A percentile compares a stretch with the other conserved stretches of the same genome.
phyloP scores from a whole-genome alignment of 192 early-diverging fungal genomes.

The Coemansia sp. region DNA sequence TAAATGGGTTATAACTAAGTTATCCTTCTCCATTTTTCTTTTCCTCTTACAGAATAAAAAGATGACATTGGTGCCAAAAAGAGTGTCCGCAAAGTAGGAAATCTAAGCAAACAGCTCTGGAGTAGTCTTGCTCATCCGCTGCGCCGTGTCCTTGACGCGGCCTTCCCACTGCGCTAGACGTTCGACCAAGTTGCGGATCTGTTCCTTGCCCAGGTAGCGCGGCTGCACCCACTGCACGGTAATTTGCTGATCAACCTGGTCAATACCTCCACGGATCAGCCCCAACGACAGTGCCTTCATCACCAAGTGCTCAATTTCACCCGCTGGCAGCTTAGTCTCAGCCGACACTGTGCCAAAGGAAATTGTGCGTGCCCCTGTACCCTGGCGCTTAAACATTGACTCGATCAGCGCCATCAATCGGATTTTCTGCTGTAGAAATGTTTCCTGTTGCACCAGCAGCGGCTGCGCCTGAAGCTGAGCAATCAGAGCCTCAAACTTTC shows the following conservation, averaged over 20 bases:
- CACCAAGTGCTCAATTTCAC: constrained; percentile 89
- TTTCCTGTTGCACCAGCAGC: constrained; percentile 72
- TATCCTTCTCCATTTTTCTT: too few species aligned
- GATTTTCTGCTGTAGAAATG: constrained; percentile 91
- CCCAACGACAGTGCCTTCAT: constrained; percentile 97
- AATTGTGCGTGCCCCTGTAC: constrained; percentile 66
- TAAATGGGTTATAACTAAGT: too few species aligned
- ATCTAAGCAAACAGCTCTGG: constrained; percentile 45
- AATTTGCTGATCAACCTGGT: constrained; percentile 90
- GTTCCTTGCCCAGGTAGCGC: constrained; percentile 85
- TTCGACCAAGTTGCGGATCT: constrained; percentile 82
- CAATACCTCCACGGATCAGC: constrained; percentile 89
- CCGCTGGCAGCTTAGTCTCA: constrained; percentile 62
- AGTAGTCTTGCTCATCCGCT: constrained; percentile 42
- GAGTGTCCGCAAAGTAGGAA: too few species aligned
- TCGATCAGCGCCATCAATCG: constrained; percentile 97
- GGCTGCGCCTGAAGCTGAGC: constrained; percentile 74
- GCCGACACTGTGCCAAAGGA: constrained; percentile 78
- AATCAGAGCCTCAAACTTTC: constrained; percentile 78
- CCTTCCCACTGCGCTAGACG: constrained; percentile 83
- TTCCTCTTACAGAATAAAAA: too few species aligned
- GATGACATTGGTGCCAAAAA: too few species aligned
- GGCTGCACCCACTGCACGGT: constrained; percentile 97
- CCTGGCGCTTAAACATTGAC: constrained; percentile 79
- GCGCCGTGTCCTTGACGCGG: constrained; percentile 63